Evolutionary conservation across 2,329 filamentous ascomycete genomes (phyloP), one percentile per base, ranked within the genome.

Genomic region (Zarea fungicola): DNA sequence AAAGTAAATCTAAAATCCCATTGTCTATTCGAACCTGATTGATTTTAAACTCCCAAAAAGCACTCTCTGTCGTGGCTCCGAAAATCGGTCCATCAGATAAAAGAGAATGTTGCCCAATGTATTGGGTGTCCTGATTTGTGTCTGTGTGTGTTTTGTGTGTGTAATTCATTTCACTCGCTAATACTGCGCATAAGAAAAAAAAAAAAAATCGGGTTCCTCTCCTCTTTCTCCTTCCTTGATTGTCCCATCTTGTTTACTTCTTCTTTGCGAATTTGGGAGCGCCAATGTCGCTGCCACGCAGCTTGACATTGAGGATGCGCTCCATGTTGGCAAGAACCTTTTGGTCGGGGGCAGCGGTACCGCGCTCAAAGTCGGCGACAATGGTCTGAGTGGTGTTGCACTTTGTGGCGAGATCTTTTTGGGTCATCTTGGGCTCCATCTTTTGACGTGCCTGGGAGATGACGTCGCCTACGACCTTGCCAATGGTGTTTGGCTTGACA

Each of bases 401-500:
- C 73, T 89, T 89, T 57, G 85, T 89, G 53, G 91, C 92, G 34
- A 85, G 75, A 57, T 84, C 80, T 70, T 95, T 95, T 73, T 97
- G 93, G 50, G 91, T 95, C 89, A 97, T 92, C 75, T 95, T 93
- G 70, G 91, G 90, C 70, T 87, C 87, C 66, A 89, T 84, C 65
- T 85, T 82, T 65, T 83, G 83, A 56, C 93, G 87, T 49, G 87
- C 81, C 62, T 85, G 80, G 62, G 83, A 79, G 73, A 97, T 96
- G 56, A 85, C 87, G 57, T 88, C 82, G 62, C 87, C 89, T 56
- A 97, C 89, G 49, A 80, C 77, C 62, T 79, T 77, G 65, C 90
- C 89, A 51, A 96, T 77, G 40, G 89, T 95, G 75, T 95, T 95
- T 64, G 90, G 91, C 76, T 96, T 96, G 72, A 97, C 85, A 73